Evolutionary conservation across 164 flowering plant genomes (phyloP).

Genomic region (Chimonanthus salicifolius): DNA sequence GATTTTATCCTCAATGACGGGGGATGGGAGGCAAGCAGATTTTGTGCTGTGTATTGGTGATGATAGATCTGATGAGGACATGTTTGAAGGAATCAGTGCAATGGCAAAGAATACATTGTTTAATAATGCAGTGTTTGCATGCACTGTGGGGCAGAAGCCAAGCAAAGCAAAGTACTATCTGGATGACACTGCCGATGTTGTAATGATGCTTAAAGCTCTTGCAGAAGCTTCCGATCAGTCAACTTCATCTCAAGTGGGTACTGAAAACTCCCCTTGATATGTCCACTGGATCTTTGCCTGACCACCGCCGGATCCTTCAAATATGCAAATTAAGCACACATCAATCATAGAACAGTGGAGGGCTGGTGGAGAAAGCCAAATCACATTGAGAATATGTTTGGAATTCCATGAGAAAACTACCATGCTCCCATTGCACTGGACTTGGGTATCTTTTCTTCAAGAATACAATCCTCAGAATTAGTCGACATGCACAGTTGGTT

Average conservation of each 20-base stretch:
- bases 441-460: neutral
- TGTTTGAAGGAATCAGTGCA: slow-evolving; percentile 35
- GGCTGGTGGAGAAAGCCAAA: neutral
- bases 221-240: slow-evolving; percentile 31
- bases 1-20: slow-evolving; percentile 32
- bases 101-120: slow-evolving; percentile 23
- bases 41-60: slow-evolving; percentile 50
- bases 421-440: neutral
- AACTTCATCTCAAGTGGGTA: neutral
- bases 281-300: neutral
- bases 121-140: slow-evolving; percentile 38
- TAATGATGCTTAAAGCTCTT: slow-evolving; percentile 39
- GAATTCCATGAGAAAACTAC: neutral
- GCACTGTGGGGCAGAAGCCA: slow-evolving; percentile 54
- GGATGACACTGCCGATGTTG: slow-evolving; percentile 43
- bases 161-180: slow-evolving; percentile 29
- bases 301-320: neutral
- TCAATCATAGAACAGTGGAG: neutral
- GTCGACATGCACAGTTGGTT: neutral
- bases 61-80: slow-evolving; percentile 57
- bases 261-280: neutral
- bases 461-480: neutral
- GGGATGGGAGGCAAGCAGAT: slow-evolving; percentile 28
- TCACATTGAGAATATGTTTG: too few species aligned
- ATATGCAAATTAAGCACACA: neutral